Conservation (phyloP, 352 stramenopile species). For the Aphanomyces invadans region DNA sequence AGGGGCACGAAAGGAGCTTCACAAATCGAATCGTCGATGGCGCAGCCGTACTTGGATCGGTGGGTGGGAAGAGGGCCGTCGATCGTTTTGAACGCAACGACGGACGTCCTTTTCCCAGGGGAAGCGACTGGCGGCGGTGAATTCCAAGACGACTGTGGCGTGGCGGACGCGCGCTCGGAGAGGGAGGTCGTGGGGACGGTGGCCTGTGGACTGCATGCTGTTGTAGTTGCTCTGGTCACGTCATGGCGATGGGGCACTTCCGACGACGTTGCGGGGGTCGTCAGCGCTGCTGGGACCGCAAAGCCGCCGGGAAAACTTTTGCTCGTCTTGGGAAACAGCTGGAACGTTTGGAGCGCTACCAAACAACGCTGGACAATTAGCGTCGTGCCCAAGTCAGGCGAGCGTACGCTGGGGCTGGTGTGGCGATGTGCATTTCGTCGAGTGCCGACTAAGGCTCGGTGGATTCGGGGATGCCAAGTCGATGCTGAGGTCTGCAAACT, state of each 20-base stretch:
- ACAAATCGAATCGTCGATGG: no score
- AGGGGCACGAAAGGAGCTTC: no score
- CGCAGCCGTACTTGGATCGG: neutral
- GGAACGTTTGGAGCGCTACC: neutral
- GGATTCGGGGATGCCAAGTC: neutral
- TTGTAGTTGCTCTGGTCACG: no score
- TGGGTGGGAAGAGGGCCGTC: neutral
- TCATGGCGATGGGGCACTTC: no score
- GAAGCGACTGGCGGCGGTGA: no score
- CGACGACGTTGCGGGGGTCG: neutral
- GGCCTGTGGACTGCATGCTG: no score
- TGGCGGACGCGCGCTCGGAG: no score
- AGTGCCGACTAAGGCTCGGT: neutral
- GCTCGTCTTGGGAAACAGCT: neutral
- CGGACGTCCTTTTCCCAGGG: neutral
- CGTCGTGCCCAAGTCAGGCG: neutral
- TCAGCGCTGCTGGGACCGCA: neutral
- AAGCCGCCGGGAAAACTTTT: slow-evolving; percentile 12
- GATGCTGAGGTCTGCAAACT: neutral
- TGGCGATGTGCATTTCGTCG: neutral
- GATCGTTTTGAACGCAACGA: neutral
- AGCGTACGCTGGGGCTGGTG: neutral
- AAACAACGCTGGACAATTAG: neutral
- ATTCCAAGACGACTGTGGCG: neutral
- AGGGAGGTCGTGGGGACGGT: no score